Evolutionary conservation across 768 basidiomycete species (phyloP).

Genomic region (Amanita brunnescens): DNA sequence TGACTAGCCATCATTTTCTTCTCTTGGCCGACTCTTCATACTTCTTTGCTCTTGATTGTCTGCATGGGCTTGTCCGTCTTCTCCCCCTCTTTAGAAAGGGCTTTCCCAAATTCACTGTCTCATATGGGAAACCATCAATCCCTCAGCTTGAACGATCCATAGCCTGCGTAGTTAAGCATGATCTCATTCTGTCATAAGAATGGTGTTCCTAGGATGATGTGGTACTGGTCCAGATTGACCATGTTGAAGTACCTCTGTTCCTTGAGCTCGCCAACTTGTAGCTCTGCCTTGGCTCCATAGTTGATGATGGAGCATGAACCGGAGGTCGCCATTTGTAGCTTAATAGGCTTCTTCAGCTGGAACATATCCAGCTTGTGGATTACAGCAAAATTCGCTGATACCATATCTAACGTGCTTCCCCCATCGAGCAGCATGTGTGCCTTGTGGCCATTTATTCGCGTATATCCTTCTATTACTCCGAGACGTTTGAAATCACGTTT

Average conservation of each 20-base stretch:
- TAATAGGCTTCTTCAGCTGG: neutral
- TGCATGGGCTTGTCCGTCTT: neutral
- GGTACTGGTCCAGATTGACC: neutral
- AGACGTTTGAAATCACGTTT: neutral
- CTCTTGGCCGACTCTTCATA: no score
- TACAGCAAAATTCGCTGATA: neutral
- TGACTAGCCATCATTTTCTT: no score
- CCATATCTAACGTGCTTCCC: neutral
- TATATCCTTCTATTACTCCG: neutral
- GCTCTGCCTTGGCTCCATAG: neutral
- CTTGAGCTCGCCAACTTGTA: neutral
- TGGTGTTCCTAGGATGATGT: neutral
- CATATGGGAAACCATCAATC: neutral
- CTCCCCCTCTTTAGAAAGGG: neutral
- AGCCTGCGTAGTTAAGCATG: neutral
- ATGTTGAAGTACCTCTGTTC: neutral
- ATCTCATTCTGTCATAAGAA: neutral
- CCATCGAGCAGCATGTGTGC: neutral
- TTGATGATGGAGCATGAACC: neutral
- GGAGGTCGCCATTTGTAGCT: neutral
- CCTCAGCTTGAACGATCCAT: neutral
- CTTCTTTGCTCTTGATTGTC: neutral
- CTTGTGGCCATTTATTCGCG: neutral
- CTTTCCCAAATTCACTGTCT: neutral
- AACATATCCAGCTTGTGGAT: neutral